These are phyloP conservation scores for Acrodontium crateriforme DNA, from an alignment of 2,329 filamentous ascomycete genomes.

Conservation along the genomic window DNA sequence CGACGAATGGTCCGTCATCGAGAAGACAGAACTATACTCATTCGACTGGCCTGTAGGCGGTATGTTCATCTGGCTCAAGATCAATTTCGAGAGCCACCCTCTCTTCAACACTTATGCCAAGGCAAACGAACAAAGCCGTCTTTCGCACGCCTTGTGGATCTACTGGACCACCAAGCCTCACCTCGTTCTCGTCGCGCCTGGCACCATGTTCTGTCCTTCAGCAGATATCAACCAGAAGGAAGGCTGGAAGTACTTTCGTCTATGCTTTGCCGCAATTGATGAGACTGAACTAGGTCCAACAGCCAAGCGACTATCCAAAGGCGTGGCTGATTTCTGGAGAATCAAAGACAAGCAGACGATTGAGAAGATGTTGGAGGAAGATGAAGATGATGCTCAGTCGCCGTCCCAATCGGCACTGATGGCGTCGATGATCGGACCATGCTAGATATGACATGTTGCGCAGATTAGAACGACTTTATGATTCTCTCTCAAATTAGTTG, in stretches of 20 bases:
- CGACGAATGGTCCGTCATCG: conserved; percentile 60
- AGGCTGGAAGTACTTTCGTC: conserved; percentile 58
- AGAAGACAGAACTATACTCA: conserved; percentile 58
- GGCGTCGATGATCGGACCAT: conserved; percentile 10
- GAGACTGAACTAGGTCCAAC: conserved; percentile 52
- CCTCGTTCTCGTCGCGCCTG: conserved; percentile 56
- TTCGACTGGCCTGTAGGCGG: conserved; percentile 73
- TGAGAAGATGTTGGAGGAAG: conserved; percentile 44
- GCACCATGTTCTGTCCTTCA: conserved; percentile 58
- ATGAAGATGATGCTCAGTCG: conserved; percentile 8
- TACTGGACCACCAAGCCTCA: conserved; percentile 56
- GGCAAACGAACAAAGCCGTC: conserved; percentile 31
- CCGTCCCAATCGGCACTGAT: conserved; percentile 4
- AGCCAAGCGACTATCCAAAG: conserved; percentile 51
- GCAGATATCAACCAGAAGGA: conserved; percentile 41
- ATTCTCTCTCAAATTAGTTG: no score
- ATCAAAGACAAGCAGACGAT: conserved; percentile 54
- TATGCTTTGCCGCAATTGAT: conserved; percentile 79
- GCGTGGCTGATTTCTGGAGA: conserved; percentile 61
- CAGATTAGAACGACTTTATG: no score
- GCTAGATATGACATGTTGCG: conserved; percentile 4
- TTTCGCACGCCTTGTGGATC: conserved; percentile 56
- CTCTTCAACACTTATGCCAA: conserved; percentile 38
- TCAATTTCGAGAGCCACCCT: conserved; percentile 61
- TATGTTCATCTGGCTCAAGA: conserved; percentile 80